Conservation (phyloP, 306 rosid genomes). For the Cotoneaster glaucophyllus region DNA sequence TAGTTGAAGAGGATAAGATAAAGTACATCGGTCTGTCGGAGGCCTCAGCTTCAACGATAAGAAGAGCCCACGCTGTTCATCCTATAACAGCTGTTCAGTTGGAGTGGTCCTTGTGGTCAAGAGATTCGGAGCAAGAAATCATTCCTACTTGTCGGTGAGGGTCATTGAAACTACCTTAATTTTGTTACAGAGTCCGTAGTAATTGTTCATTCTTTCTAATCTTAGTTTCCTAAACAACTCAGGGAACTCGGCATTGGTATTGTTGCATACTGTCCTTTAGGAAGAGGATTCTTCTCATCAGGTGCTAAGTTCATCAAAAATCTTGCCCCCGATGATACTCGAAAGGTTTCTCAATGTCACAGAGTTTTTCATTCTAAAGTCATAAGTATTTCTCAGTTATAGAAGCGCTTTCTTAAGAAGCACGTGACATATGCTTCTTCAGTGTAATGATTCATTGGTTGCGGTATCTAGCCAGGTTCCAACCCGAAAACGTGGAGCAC, state of each 20-base stretch:
- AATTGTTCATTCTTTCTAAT: neutral
- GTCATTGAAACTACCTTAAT: neutral
- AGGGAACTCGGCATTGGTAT: slow-evolving; percentile 67
- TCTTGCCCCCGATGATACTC: slow-evolving; percentile 19
- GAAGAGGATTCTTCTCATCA: slow-evolving; percentile 55
- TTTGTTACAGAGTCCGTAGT: neutral
- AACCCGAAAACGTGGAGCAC: slow-evolving; percentile 48
- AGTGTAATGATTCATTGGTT: neutral
- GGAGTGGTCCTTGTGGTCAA: slow-evolving; percentile 69
- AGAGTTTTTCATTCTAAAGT: neutral
- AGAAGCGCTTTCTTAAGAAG: neutral
- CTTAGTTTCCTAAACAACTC: neutral
- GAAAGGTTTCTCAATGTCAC: slow-evolving; percentile 35
- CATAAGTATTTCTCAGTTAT: neutral
- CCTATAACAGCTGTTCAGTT: slow-evolving; percentile 65
- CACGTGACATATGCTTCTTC: neutral
- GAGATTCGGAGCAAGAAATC: slow-evolving; percentile 60
- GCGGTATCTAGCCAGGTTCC: slow-evolving; percentile 47
- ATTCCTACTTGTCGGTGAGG: slow-evolving; percentile 66
- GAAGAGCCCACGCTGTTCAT: slow-evolving; percentile 80
- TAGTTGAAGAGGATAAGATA: slow-evolving; percentile 62
- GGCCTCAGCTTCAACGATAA: slow-evolving; percentile 68
- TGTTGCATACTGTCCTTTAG: slow-evolving; percentile 62
- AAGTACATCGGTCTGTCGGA: slow-evolving; percentile 64
- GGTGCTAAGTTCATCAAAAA: slow-evolving; percentile 39